These are phyloP conservation scores for Moricandia arvensis DNA, from an alignment of 345 rosid genomes.

Conservation along the genomic window DNA sequence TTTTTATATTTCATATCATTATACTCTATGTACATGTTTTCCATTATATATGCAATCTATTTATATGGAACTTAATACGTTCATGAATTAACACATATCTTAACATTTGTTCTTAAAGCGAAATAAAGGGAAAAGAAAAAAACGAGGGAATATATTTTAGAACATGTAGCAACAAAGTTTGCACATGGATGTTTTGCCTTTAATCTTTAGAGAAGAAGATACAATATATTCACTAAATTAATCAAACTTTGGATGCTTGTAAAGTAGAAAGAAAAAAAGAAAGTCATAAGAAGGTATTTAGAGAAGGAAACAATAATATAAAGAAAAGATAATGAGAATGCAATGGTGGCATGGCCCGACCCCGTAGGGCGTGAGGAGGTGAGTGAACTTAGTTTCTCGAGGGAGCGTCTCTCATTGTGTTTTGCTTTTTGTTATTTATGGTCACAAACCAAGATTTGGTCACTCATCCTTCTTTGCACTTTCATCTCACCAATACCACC, in stretches of 20 bases:
- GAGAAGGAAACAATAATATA: constrained; percentile 16
- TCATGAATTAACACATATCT: background rate
- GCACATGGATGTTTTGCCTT: constrained; percentile 32
- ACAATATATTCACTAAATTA: constrained; percentile 30
- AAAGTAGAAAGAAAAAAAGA: constrained; percentile 27
- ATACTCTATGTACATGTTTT: background rate
- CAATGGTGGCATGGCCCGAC: constrained; percentile 36
- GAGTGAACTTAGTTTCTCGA: constrained; percentile 33
- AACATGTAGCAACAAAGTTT: constrained; percentile 32
- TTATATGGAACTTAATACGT: background rate
- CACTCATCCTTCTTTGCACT: constrained; percentile 24
- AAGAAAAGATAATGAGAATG: constrained; percentile 14
- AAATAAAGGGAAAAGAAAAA: constrained; percentile 10
- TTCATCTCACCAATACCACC: constrained; percentile 23
- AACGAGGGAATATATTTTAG: constrained; percentile 26
- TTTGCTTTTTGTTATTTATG: constrained; percentile 38
- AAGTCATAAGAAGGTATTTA: constrained; percentile 18
- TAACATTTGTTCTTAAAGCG: constrained; percentile 18
- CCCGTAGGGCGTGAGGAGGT: constrained; percentile 28
- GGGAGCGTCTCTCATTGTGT: constrained; percentile 36
- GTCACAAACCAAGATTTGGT: constrained; percentile 33
- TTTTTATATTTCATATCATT: background rate
- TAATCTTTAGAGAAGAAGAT: constrained; percentile 30
- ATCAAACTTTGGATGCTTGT: constrained; percentile 33
- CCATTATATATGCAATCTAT: background rate